A percentile compares a stretch with the other conserved stretches of the same genome.
Evolutionary conservation across 306 rosid genomes (phyloP).

Genomic region (Ziziphus jujuba): DNA sequence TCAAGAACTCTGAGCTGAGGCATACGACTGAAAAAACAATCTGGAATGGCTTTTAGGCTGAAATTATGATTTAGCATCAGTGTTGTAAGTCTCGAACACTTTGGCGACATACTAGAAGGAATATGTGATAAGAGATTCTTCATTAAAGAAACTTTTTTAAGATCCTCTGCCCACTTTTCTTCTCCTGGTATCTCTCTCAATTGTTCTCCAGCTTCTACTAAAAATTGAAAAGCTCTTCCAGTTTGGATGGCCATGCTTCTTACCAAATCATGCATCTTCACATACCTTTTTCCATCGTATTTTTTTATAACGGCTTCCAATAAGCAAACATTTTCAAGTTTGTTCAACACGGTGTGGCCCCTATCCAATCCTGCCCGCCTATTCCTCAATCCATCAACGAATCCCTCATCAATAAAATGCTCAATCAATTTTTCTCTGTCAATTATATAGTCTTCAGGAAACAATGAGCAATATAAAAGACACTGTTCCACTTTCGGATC

Average conservation of each 20-base stretch:
- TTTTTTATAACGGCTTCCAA: too few species aligned
- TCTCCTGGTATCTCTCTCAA: not conserved
- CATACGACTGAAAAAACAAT: not conserved
- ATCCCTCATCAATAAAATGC: not conserved
- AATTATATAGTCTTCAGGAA: slow-evolving; percentile 8
- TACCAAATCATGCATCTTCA: slow-evolving; percentile 30
- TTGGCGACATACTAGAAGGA: slow-evolving; percentile 3
- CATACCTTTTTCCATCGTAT: too few species aligned
- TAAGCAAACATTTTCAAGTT: slow-evolving; percentile 10
- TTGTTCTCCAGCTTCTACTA: not conserved
- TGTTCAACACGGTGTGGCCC: slow-evolving; percentile 12
- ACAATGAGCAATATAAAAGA: slow-evolving; percentile 12
- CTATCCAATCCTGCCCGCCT: not conserved
- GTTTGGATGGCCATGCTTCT: slow-evolving; percentile 13
- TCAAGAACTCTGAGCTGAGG: not conserved
- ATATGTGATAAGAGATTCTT: not conserved
- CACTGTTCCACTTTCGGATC: slow-evolving; percentile 3
- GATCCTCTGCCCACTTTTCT: slow-evolving; percentile 13
- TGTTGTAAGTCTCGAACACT: slow-evolving; percentile 14
- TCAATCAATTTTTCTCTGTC: slow-evolving; percentile 1
- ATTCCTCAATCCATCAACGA: slow-evolving; percentile 1
- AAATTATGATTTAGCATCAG: not conserved
- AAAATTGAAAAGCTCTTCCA: not conserved
- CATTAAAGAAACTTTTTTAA: slow-evolving; percentile 16
- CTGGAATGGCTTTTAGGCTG: not conserved